A percentile compares a stretch with the other conserved stretches of the same genome.
These are phyloP conservation scores for Panicum miliaceum DNA, from an alignment of 176 grass and related monocot genomes.

Conservation along the genomic window DNA sequence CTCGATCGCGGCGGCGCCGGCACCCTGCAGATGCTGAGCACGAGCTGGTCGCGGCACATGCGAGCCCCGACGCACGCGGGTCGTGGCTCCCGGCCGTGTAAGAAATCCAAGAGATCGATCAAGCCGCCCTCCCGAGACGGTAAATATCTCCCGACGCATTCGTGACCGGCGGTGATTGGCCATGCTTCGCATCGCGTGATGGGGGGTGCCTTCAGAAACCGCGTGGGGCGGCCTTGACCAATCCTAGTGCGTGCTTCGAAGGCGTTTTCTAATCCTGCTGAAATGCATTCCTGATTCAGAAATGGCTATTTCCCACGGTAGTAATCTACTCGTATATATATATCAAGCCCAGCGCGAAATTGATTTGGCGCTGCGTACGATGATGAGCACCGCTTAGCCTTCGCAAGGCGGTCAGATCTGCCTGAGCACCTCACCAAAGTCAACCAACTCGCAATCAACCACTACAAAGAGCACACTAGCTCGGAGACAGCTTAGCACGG, in stretches of 20 bases:
- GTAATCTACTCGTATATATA: neutral
- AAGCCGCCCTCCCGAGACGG: neutral
- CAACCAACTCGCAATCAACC: constrained; percentile 1
- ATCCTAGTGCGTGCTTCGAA: neutral
- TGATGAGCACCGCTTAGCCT: neutral
- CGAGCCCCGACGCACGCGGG: constrained; percentile 10
- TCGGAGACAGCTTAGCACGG: neutral
- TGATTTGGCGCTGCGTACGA: neutral
- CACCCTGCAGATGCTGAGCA: neutral
- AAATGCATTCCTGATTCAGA: neutral
- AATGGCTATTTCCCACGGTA: neutral
- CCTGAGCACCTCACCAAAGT: constrained; percentile 6
- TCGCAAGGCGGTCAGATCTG: constrained; percentile 11
- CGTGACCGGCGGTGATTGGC: neutral
- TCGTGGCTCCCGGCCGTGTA: neutral
- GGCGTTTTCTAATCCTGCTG: neutral
- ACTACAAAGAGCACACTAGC: neutral
- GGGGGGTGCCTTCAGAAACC: constrained; percentile 16
- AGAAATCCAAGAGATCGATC: neutral
- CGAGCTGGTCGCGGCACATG: neutral
- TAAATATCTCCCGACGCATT: neutral
- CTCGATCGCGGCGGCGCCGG: too few species aligned
- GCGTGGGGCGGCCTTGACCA: neutral
- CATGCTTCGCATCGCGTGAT: neutral
- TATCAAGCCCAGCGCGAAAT: neutral